Evolutionary conservation across 441 rosid species (phyloP), one percentile per base, ranked within the genome.

Genomic region (Syzygium syzygioides): DNA sequence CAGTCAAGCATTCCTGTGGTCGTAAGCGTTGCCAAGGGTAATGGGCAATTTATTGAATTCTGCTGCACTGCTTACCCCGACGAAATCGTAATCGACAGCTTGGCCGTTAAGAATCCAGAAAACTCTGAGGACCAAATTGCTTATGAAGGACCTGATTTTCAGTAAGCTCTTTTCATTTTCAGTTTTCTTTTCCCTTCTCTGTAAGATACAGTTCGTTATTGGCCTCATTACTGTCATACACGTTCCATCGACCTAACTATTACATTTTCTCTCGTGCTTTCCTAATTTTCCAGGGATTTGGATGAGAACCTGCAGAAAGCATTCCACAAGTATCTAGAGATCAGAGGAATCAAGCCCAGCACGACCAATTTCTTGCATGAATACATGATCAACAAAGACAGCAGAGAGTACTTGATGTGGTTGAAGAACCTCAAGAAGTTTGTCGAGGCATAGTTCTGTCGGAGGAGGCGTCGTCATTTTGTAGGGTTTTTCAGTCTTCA

Each of bases 311-410:
- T 97, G 90, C 94, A 94, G 93, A 96, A 96, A 84, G 95, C 94
- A 30, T 96, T 97, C 86, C 95, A 95, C 91, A 95, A 93, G 92
- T 96, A 95, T 88, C 87, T 96, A 62, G 97, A 95, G 91, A 91
- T 93, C 59, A 93, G 99, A 91, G 99, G 98, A 88, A 93, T 97
- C 90, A 95, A 93, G 87, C 96, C 98, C 50, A 92, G 94, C 92
- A 93, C 93, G 20, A 95, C 96, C 79, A 95, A 95, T 90, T 96
- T 95, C 97, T 92, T 96, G 93, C 97, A 94, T 50, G 98, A 94
- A 93, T 96, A 97, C 92, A 96, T 95, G 98, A 91, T 95, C 89
- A 94, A 95, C 92, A 97, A 96, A 91, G 99, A 97, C 90, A 95
- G 95, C 71, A 90, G 93, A 28, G 98, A 96, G 88, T 95, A 93